Percentiles rank a stretch among this genome's conserved stretches.
These are phyloP conservation scores for Actinidia polygama DNA, from an alignment of 179 eudicot species.

Conservation along the genomic window DNA sequence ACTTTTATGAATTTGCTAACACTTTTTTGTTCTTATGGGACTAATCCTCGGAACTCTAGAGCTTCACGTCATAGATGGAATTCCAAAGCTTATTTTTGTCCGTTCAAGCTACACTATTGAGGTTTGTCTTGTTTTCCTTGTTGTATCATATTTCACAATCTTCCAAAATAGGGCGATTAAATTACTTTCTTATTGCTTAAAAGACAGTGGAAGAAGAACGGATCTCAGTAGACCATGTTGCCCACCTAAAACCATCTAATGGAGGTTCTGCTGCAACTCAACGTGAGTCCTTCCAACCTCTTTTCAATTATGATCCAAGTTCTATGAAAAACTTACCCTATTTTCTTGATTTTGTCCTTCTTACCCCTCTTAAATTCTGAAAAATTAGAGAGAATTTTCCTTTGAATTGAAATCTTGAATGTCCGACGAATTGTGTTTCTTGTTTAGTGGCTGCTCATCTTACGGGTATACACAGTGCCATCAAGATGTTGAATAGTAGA, in stretches of 20 bases:
- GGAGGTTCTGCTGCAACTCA: slow-evolving; percentile 99
- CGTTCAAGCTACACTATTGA: slow-evolving; percentile 93
- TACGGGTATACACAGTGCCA: slow-evolving; percentile 98
- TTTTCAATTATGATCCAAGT: no score
- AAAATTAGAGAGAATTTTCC: background rate
- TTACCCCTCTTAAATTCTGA: background rate
- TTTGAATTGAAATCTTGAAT: background rate
- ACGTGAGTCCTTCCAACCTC: slow-evolving; percentile 45
- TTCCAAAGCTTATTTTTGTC: slow-evolving; percentile 90
- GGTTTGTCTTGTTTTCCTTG: slow-evolving; percentile 44
- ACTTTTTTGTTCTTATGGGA: slow-evolving; percentile 19
- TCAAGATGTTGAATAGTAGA: slow-evolving; percentile 96
- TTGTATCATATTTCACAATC: background rate
- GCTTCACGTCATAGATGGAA: slow-evolving; percentile 89
- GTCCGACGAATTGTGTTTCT: slow-evolving; percentile 19
- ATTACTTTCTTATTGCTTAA: slow-evolving; percentile 25
- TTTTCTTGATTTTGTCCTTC: background rate
- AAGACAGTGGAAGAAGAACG: slow-evolving; percentile 98
- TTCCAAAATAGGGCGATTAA: slow-evolving; percentile 22
- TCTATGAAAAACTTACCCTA: no score
- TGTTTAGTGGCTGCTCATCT: slow-evolving; percentile 96
- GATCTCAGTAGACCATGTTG: slow-evolving; percentile 97
- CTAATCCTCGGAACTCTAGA: slow-evolving; percentile 45
- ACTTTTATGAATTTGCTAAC: slow-evolving; percentile 13
- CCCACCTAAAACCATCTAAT: slow-evolving; percentile 97